Conservation (phyloP, 352 stramenopile genomes). For the Phytopythium delawarense region DNA sequence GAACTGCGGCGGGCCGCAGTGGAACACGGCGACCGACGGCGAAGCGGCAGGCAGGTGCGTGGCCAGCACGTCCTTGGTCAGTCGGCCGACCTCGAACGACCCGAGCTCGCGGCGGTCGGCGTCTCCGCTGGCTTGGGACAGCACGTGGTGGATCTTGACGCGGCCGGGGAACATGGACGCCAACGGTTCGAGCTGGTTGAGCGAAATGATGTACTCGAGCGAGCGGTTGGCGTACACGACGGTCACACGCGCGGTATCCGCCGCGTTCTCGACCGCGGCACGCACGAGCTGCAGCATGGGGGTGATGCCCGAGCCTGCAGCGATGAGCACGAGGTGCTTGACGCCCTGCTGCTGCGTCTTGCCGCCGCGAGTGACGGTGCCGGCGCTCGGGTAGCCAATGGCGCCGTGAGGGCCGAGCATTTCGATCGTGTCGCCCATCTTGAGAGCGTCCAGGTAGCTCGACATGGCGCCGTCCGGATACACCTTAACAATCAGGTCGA, state of each 20-base stretch:
- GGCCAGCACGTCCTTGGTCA: constrained; percentile 41
- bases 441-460: constrained; percentile 55
- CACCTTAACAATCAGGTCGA: constrained; percentile 77
- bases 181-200: constrained; percentile 68
- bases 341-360: constrained; percentile 38
- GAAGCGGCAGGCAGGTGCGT: constrained; percentile 38
- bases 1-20: constrained; percentile 72
- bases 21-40: constrained; percentile 49
- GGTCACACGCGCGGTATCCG: constrained; percentile 61
- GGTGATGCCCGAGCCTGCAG: constrained; percentile 72
- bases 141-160: constrained; percentile 63
- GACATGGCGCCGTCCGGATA: constrained; percentile 75
- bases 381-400: constrained; percentile 54
- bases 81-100: constrained; percentile 41
- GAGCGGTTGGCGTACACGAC: constrained; percentile 74
- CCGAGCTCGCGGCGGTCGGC: constrained; percentile 42
- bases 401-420: constrained; percentile 69
- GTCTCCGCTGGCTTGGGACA: constrained; percentile 37
- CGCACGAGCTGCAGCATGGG: constrained; percentile 84
- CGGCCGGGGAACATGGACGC: constrained; percentile 72
- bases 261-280: constrained; percentile 48
- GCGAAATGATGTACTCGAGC: constrained; percentile 62
- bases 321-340: constrained; percentile 69
- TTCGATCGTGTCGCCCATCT: constrained; percentile 52
- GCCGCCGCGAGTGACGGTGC: constrained; percentile 41